Base-by-base conservation (phyloP, 257 asterid genomes). In the Fraxinus quadrangulata region DNA sequence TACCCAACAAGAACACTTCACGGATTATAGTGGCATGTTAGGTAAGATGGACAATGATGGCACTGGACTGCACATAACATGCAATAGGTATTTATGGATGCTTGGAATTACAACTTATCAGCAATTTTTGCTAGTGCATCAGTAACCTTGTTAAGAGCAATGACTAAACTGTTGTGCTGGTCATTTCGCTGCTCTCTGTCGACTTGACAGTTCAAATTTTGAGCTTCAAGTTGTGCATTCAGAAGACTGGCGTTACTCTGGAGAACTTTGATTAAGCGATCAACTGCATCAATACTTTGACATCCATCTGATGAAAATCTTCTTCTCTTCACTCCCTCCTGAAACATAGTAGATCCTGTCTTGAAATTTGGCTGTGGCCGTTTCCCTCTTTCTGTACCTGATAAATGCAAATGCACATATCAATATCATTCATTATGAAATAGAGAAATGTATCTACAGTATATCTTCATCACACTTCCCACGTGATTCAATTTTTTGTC, bases 131-230 rank as follows among this genome's bases (percentile, higher is more conserved):
- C 82, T 59, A 89, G 83, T 59, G 91, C 83, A 66, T 86, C 86
- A 31, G 83, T 84, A 30, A 91, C 86, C 89, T 89, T 89, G 85
- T 77, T 76, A 23, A 91, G 92, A 69, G 85, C 87, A 75, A 83
- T 75, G 39, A 82, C 54, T 83, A 89, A 76, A 77, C 69, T 78
- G 75, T 85, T 73, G 26, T 79, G 86, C n/a, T 86, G 86, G 17
- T 84, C 88, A 82, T 91, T 89, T 70, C 79, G 81, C 82, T 86
- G 88, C 74, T 88, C 86, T 42, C 88, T 83, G 66, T 87, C 89
- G 74, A 82, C 36, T 65, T 69, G 85, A 37, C 24, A 36, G 37
- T 75, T 87, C 78, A 69, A 11, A 72, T 70, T 88, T 77, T 87
- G 92, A 66, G 87, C 86, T 78, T 88, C 88, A 12, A 91, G 81